Percentiles rank a stretch among this genome's conserved stretches.
Evolutionary conservation across 495 filamentous ascomycete genomes (phyloP).

Genomic region (Podospora tetraspora): DNA sequence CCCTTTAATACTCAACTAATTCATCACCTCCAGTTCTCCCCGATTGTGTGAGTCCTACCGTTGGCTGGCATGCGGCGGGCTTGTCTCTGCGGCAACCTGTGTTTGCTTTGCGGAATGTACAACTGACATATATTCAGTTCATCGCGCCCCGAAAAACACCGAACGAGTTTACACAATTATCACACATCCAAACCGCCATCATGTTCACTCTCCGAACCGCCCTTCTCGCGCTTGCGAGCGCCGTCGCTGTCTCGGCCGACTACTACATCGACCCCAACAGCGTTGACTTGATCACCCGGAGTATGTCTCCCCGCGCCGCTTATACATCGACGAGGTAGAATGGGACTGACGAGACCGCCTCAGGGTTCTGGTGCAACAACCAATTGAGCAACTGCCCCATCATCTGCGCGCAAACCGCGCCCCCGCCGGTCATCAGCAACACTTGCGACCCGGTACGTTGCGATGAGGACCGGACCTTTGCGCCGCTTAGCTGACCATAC

Average conservation of each 20-base stretch:
- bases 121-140: conserved; percentile 5
- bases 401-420: conserved; percentile 66
- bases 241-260: conserved; percentile 41
- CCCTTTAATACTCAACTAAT: conserved; percentile 7
- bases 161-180: conserved; percentile 7
- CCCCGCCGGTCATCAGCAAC: conserved; percentile 52
- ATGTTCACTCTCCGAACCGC: conserved; percentile 46
- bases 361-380: conserved; percentile 64
- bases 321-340: neutral
- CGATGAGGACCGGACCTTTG: neutral
- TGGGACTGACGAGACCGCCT: conserved; percentile 21
- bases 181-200: conserved; percentile 13
- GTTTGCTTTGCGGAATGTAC: conserved; percentile 5
- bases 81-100: conserved; percentile 2
- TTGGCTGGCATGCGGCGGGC: neutral
- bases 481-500: conserved; percentile 12
- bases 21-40: neutral
- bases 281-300: conserved; percentile 43
- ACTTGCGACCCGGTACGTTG: conserved; percentile 64
- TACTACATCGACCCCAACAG: conserved; percentile 56
- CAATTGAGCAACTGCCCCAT: conserved; percentile 67
- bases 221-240: conserved; percentile 42
- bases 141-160: neutral
- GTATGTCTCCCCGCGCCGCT: conserved; percentile 19
- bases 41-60: conserved; percentile 1